Evolutionary conservation across 2,329 filamentous ascomycete genomes (phyloP).

Genomic region (Paecilomyces variotii): DNA sequence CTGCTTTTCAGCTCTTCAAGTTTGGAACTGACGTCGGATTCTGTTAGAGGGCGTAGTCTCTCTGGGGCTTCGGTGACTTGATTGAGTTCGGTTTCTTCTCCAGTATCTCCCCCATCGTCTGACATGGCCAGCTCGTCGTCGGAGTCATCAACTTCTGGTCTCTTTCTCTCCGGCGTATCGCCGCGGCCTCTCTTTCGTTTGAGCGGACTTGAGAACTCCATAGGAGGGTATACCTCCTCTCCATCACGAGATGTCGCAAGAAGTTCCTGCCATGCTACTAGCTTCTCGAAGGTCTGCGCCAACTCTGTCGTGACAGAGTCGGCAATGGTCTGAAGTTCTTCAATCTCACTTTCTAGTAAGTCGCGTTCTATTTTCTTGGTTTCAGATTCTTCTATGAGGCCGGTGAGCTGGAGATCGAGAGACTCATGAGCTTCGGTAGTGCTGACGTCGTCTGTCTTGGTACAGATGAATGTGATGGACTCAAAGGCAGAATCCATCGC

Average conservation of each 20-base stretch:
- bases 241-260: background rate
- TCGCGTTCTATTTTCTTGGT: background rate
- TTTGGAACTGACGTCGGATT: background rate
- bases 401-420: background rate
- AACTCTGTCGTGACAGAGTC: background rate
- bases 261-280: background rate
- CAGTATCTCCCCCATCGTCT: background rate
- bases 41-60: background rate
- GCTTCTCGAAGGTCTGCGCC: background rate
- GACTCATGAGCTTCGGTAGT: background rate
- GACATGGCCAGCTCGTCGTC: background rate
- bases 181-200: background rate
- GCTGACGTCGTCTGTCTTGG: background rate
- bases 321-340: slow-evolving; percentile 3
- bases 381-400: background rate
- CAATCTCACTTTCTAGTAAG: slow-evolving; percentile 33
- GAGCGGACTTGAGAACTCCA: background rate
- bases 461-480: slow-evolving; percentile 9
- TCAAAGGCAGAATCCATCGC: slow-evolving; percentile 51
- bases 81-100: background rate
- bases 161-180: background rate
- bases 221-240: background rate
- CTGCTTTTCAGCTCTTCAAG: background rate
- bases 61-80: background rate
- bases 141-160: background rate